These are phyloP conservation scores for Epichloe sp. DNA, from an alignment of 2,329 filamentous ascomycete genomes.

Conservation along the genomic window DNA sequence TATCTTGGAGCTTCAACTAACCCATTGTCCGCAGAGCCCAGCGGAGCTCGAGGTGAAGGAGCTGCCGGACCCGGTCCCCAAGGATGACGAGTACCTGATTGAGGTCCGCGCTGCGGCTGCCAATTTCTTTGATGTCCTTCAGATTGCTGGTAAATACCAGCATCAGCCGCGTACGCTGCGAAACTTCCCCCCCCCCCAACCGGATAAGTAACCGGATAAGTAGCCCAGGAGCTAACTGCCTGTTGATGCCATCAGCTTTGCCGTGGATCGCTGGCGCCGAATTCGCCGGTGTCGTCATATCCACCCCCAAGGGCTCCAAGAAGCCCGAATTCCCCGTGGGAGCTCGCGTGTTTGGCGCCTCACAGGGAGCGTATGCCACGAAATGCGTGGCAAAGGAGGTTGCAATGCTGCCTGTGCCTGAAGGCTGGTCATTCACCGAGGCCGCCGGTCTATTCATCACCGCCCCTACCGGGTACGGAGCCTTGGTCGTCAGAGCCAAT, in stretches of 20 bases:
- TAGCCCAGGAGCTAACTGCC: background rate
- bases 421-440: slow-evolving; percentile 71
- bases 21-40: slow-evolving; percentile 43
- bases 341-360: slow-evolving; percentile 73
- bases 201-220: background rate
- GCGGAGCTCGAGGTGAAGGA: slow-evolving; percentile 63
- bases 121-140: slow-evolving; percentile 96
- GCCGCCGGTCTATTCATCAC: slow-evolving; percentile 87
- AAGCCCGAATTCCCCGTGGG: slow-evolving; percentile 59
- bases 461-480: slow-evolving; percentile 79
- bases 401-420: slow-evolving; percentile 58
- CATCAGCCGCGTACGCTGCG: slow-evolving; percentile 54
- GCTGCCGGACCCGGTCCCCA: slow-evolving; percentile 62
- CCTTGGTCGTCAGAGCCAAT: slow-evolving; percentile 62
- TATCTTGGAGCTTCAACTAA: background rate
- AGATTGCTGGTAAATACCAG: slow-evolving; percentile 93
- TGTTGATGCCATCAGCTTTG: slow-evolving; percentile 35
- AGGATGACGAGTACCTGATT: slow-evolving; percentile 68
- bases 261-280: slow-evolving; percentile 82
- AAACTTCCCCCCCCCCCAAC: background rate
- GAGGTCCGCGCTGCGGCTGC: slow-evolving; percentile 75
- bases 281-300: slow-evolving; percentile 67
- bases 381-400: slow-evolving; percentile 55
- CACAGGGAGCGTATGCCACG: slow-evolving; percentile 77
- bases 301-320: slow-evolving; percentile 43